Evolutionary conservation across 2,329 filamentous ascomycete species (phyloP).

Genomic region (Calonectria honghensis): DNA sequence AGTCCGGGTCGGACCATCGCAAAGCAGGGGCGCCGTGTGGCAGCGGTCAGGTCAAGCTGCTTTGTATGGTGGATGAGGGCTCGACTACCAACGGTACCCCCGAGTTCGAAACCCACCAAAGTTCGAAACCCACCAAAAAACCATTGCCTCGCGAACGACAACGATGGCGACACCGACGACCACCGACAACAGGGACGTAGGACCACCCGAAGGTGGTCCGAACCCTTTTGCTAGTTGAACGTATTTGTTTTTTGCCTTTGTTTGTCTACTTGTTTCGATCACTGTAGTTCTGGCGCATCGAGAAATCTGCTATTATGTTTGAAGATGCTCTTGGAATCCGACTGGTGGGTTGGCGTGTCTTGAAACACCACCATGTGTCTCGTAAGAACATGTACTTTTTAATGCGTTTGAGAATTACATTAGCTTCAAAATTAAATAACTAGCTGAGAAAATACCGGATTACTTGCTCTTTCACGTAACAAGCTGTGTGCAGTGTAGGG

Average conservation of each 20-base stretch:
- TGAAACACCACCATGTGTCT: not conserved
- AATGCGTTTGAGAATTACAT: not conserved
- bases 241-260: not conserved
- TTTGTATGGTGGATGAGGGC: slow-evolving; percentile 41
- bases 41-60: slow-evolving; percentile 57
- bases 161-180: slow-evolving; percentile 41
- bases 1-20: slow-evolving; percentile 28
- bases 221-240: slow-evolving; percentile 55
- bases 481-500: not conserved
- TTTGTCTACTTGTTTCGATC: not conserved
- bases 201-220: slow-evolving; percentile 46
- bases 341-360: not conserved
- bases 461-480: not conserved
- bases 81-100: slow-evolving; percentile 27
- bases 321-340: not conserved
- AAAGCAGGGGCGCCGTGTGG: slow-evolving; percentile 52
- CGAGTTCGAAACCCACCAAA: slow-evolving; percentile 44
- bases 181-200: slow-evolving; percentile 52
- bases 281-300: not conserved
- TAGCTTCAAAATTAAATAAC: not conserved
- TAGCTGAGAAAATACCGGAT: not conserved
- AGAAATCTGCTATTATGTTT: not conserved
- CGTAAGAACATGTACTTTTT: no score
- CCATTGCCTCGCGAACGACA: slow-evolving; percentile 21
- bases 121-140: slow-evolving; percentile 43